Conservation (phyloP, 768 basidiomycete species). For the Sporobolomyces phaffii region DNA sequence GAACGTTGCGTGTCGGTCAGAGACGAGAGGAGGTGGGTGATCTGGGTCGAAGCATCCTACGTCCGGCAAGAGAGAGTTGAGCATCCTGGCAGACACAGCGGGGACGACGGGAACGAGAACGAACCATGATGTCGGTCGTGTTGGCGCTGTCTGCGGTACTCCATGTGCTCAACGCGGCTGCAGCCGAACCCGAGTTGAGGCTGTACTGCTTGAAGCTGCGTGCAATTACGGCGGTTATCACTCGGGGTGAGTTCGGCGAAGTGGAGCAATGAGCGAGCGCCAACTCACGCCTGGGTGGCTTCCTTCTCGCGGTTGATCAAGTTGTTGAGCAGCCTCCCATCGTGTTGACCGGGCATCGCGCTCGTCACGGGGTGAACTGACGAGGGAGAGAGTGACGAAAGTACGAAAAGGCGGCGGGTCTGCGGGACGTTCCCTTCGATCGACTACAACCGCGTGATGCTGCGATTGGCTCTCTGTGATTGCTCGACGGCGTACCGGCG, state of each 20-base stretch:
- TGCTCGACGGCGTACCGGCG: too few species aligned
- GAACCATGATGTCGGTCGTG: constrained; percentile 38
- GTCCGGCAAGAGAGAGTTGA: not conserved
- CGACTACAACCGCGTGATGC: too few species aligned
- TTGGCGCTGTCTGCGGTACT: constrained; percentile 36
- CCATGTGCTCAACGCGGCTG: constrained; percentile 36
- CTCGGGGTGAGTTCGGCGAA: not conserved
- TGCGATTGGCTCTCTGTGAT: too few species aligned
- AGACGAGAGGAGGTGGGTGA: constrained; percentile 33
- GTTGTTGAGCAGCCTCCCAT: constrained; percentile 35
- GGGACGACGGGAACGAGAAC: not conserved
- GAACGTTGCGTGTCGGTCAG: constrained; percentile 37
- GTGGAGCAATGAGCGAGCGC: not conserved
- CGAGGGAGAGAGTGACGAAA: not conserved
- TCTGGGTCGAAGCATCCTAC: constrained; percentile 36
- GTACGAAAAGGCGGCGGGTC: too few species aligned
- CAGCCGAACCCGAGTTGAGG: constrained; percentile 26
- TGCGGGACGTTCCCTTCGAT: too few species aligned
- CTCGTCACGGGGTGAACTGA: not conserved
- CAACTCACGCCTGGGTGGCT: constrained; percentile 20
- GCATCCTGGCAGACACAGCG: not conserved
- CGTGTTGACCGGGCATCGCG: constrained; percentile 32
- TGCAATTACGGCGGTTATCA: not conserved
- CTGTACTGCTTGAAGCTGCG: constrained; percentile 38
- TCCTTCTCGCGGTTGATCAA: constrained; percentile 38